These are phyloP conservation scores for Coemansia aciculifera DNA, from an alignment of 192 early-diverging fungal species.

Conservation along the genomic window DNA sequence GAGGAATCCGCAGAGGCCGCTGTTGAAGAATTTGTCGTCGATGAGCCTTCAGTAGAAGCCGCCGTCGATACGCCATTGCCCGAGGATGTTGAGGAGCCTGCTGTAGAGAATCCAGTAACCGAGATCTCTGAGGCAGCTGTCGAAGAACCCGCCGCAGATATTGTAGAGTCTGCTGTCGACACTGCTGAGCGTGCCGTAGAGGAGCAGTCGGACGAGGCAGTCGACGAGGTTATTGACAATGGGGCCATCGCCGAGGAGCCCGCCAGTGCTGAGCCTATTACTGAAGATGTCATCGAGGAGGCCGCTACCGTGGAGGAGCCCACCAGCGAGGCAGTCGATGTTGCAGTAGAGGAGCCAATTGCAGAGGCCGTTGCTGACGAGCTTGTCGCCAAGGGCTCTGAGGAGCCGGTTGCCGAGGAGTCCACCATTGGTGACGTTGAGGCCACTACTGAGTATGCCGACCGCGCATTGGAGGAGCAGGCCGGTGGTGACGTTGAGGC, in stretches of 20 bases:
- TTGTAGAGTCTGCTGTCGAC: background rate
- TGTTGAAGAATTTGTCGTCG: background rate
- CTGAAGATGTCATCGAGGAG: no score
- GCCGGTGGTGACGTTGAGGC: background rate
- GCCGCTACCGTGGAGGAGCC: no score
- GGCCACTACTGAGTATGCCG: background rate
- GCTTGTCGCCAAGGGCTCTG: background rate
- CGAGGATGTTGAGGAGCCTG: no score
- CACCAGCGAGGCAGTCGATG: no score
- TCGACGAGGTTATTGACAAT: no score
- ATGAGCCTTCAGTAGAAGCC: background rate
- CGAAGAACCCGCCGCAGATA: background rate
- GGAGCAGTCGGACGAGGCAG: no score
- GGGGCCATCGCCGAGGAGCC: no score
- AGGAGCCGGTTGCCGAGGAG: conserved; percentile 1
- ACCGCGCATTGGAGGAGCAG: background rate
- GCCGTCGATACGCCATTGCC: background rate
- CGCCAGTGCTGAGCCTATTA: no score
- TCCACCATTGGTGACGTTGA: background rate
- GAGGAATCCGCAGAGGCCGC: background rate
- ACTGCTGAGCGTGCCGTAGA: background rate
- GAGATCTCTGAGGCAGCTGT: background rate
- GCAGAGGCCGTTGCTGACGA: background rate
- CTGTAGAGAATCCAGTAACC: background rate
- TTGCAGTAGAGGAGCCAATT: background rate